Conservation (phyloP, 2,329 filamentous ascomycete species). For the Calonectria pauciramosa region DNA sequence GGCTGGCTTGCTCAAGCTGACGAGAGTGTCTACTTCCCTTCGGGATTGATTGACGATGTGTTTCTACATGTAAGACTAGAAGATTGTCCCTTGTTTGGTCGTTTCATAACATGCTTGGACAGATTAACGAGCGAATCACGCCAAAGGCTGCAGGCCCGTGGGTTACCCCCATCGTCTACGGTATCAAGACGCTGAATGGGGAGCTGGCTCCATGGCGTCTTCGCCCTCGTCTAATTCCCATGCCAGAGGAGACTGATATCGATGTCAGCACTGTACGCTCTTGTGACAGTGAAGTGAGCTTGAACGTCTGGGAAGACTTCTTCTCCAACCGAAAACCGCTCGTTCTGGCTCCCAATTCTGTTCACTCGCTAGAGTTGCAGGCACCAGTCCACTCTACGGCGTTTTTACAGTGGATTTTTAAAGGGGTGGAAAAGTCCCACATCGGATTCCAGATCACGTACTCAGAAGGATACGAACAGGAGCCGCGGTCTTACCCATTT, state of each 20-base stretch:
- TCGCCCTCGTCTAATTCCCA: constrained; percentile 26
- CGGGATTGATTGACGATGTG: constrained; percentile 22
- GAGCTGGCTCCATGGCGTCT: constrained; percentile 32
- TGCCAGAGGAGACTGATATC: constrained; percentile 19
- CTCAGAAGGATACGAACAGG: constrained; percentile 33
- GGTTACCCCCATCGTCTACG: constrained; percentile 18
- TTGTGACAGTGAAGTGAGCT: background rate
- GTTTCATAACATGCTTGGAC: background rate
- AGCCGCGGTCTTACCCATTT: constrained; percentile 31
- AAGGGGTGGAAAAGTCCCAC: constrained; percentile 7
- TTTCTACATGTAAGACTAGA: constrained; percentile 26
- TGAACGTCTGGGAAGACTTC: background rate
- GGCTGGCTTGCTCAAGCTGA: constrained; percentile 26
- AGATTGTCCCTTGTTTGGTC: background rate
- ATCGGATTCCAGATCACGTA: constrained; percentile 25
- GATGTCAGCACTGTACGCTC: constrained; percentile 1
- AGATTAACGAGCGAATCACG: constrained; percentile 29
- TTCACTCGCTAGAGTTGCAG: constrained; percentile 24
- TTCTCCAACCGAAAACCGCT: constrained; percentile 11
- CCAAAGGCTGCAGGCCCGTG: background rate
- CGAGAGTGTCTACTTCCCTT: constrained; percentile 22
- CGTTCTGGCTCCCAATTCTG: background rate
- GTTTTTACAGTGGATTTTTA: constrained; percentile 26
- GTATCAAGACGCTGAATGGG: constrained; percentile 29
- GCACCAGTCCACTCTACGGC: constrained; percentile 30